Conservation (phyloP, 495 filamentous ascomycete species). For the Cenococcum geophilum region DNA sequence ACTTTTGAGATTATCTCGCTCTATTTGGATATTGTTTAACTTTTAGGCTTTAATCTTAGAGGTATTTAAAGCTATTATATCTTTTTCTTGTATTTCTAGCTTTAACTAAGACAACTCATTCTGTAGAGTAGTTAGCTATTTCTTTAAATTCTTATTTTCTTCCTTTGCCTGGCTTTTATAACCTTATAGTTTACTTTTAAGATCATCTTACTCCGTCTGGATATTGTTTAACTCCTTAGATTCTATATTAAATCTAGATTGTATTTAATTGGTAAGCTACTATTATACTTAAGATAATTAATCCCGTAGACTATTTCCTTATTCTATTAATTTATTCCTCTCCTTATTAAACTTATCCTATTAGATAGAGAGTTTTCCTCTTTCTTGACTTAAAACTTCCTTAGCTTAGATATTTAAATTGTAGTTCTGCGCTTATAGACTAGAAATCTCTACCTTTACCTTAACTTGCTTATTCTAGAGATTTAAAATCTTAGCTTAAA, state of each 20-base stretch:
- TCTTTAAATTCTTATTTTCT: not conserved
- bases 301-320: too few relatives aligned
- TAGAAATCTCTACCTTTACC: not conserved
- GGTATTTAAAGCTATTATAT: not conserved
- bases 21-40: not conserved
- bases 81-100: not conserved
- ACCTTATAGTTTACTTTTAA: not conserved
- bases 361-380: not conserved
- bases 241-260: slow-evolving; percentile 1
- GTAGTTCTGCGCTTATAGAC: not conserved
- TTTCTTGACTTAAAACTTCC: not conserved
- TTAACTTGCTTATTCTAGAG: not conserved
- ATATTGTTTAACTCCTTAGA: not conserved
- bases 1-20: not conserved
- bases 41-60: not conserved
- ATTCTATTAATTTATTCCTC: too few relatives aligned
- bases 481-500: not conserved
- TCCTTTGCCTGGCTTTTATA: not conserved
- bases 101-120: not conserved
- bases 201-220: not conserved
- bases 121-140: not conserved
- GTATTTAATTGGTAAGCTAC: too few relatives aligned
- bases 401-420: not conserved
- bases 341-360: not conserved
- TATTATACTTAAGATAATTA: too few relatives aligned